Evolutionary conservation across 768 basidiomycete species (phyloP), one percentile per base, ranked within the genome.

Genomic region (Zangia roseola): DNA sequence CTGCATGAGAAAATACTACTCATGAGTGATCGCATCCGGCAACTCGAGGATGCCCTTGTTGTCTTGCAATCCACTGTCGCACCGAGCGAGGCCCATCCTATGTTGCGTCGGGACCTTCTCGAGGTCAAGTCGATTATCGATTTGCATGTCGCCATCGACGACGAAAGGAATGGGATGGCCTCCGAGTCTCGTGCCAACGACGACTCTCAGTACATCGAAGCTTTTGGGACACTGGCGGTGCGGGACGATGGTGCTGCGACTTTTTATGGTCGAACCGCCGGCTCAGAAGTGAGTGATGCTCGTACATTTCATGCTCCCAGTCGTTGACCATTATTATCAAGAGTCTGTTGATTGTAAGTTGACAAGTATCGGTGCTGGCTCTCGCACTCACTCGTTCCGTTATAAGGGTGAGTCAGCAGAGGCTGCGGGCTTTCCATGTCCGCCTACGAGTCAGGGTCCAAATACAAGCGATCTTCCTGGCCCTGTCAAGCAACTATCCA

Each of bases 191-290:
- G 36, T 12, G 48, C 33, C 1, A 60, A 69, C 26, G 75, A 77
- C 10, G 73, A 74, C 2, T 74, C 74, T 6, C 74, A 78, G n/a
- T 76, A 78, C 41, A 80, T 86, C 33, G 84, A 87, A 57, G 74
- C 82, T 12, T 86, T 87, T 60, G 84, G 84, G 9, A 86, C 84
- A 0, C 58, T 87, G 16, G 85, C 85, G 0, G 78, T 87, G 50
- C 73, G 81, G 24, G 82, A 86, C 36, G 84, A 85, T 54, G 85
- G 85, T 17, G 83, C 80, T 5, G 76, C 82, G 4, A 86, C 83
- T 4, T 87, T 87, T 54, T 86, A 83, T 58, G 84, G 84, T 17
- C 74, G 81, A n/a, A 83, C 83, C 40, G 84, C 84, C 25, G 84
- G 84, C 8, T 78, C 80, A 42, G 87, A 89, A 74, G 86, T 86